Percentiles rank a stretch among this genome's conserved stretches.
phyloP scores from a whole-genome alignment of 176 grass and related monocot species.

The Dactylis glomerata region DNA sequence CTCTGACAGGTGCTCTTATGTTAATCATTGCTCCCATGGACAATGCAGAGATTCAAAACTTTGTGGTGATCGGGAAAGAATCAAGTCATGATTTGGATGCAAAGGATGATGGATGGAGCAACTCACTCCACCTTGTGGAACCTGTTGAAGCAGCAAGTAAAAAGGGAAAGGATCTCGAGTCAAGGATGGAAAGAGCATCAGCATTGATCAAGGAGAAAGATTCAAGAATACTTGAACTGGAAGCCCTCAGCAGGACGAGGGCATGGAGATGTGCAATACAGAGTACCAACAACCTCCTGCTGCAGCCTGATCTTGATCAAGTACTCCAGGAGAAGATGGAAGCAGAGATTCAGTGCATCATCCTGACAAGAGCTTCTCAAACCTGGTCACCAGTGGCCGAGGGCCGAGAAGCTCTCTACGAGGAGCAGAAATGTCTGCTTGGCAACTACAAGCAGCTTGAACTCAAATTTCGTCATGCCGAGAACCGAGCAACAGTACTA shows the following conservation, averaged over 20 bases:
- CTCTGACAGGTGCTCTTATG: neutral
- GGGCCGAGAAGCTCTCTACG: slow-evolving; percentile 46
- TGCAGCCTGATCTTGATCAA: slow-evolving; percentile 48
- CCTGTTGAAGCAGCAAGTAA: slow-evolving; percentile 32
- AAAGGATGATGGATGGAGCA: slow-evolving; percentile 35
- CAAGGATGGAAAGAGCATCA: slow-evolving; percentile 39
- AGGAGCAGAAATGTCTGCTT: slow-evolving; percentile 46
- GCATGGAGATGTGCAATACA: neutral
- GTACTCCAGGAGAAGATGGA: slow-evolving; percentile 60
- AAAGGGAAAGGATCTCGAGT: slow-evolving; percentile 39
- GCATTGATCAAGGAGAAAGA: slow-evolving; percentile 40
- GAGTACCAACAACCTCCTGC: neutral
- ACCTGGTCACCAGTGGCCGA: slow-evolving; percentile 15
- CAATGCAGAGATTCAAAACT: slow-evolving; percentile 62
- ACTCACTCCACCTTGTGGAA: slow-evolving; percentile 18
- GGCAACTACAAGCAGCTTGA: slow-evolving; percentile 43
- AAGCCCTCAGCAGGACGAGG: neutral
- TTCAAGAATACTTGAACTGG: slow-evolving; percentile 39
- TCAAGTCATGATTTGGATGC: slow-evolving; percentile 22
- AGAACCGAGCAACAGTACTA: slow-evolving; percentile 37
- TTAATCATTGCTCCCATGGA: slow-evolving; percentile 3
- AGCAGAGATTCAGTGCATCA: slow-evolving; percentile 51
- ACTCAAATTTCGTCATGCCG: slow-evolving; percentile 30
- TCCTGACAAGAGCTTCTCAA: slow-evolving; percentile 50
- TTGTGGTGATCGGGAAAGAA: slow-evolving; percentile 36